A percentile compares a stretch with the other conserved stretches of the same genome.
Evolutionary conservation across 148 eudicot species (phyloP).

Genomic region (Rheum nobile): DNA sequence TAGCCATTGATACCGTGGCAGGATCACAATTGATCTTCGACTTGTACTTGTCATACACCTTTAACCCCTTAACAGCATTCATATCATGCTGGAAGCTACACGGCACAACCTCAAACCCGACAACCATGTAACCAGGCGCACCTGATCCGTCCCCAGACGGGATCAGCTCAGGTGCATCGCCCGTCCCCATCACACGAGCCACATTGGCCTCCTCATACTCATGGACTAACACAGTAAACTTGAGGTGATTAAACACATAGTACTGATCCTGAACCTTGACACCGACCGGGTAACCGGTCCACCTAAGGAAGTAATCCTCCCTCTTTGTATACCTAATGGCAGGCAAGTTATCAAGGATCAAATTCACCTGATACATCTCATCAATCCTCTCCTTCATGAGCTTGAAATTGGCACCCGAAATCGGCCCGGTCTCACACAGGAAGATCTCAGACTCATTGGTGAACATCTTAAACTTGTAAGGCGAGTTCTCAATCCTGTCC

Average conservation of each 20-base stretch:
- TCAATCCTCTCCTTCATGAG: slow-evolving; percentile 26
- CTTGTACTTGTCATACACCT: slow-evolving; percentile 19
- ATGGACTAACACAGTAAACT: slow-evolving; percentile 23
- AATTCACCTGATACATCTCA: slow-evolving; percentile 30
- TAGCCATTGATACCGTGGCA: slow-evolving; percentile 11
- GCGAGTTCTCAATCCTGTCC: slow-evolving; percentile 29
- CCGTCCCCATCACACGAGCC: slow-evolving; percentile 27
- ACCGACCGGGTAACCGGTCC: slow-evolving; percentile 31
- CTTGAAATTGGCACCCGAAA: slow-evolving; percentile 17
- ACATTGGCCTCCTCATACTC: slow-evolving; percentile 30
- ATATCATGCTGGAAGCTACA: slow-evolving; percentile 17
- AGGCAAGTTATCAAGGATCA: slow-evolving; percentile 27
- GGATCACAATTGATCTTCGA: slow-evolving; percentile 21
- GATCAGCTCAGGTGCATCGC: slow-evolving; percentile 19
- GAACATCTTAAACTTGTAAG: slow-evolving; percentile 23
- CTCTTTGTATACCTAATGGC: slow-evolving; percentile 21
- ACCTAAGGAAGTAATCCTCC: slow-evolving; percentile 14
- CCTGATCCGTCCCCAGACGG: slow-evolving; percentile 8
- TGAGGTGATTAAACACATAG: slow-evolving; percentile 26
- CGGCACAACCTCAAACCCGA: slow-evolving; percentile 25
- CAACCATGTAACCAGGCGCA: slow-evolving; percentile 25
- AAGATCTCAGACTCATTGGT: slow-evolving; percentile 20
- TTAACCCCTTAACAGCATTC: slow-evolving; percentile 11
- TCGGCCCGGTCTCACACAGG: slow-evolving; percentile 14
- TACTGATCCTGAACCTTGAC: slow-evolving; percentile 16